phyloP scores from a whole-genome alignment of 768 basidiomycete genomes.

The Neoboletus subvelutipes region DNA sequence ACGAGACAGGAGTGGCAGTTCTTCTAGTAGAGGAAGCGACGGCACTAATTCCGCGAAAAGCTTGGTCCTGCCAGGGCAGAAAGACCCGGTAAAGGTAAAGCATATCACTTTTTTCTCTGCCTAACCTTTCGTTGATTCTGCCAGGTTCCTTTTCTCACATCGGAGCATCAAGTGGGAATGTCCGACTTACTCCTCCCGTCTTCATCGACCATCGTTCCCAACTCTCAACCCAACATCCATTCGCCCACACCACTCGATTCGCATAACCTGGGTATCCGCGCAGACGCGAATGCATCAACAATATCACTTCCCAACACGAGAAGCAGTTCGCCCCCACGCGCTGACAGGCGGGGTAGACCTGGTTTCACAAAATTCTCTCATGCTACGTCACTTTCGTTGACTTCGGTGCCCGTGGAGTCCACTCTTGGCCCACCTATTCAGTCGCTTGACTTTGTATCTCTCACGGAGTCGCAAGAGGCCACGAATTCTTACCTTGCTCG shows the following conservation, averaged over 20 bases:
- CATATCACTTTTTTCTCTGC: not conserved
- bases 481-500: slow-evolving; percentile 69
- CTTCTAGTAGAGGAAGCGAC: slow-evolving; percentile 42
- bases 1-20: slow-evolving; percentile 50
- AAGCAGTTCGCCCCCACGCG: slow-evolving; percentile 28
- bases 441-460: slow-evolving; percentile 66
- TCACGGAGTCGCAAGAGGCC: slow-evolving; percentile 53
- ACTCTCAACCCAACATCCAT: slow-evolving; percentile 36
- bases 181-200: slow-evolving; percentile 74
- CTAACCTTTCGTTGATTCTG: slow-evolving; percentile 1
- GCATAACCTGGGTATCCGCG: slow-evolving; percentile 21
- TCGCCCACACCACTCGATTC: slow-evolving; percentile 41
- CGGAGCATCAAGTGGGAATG: slow-evolving; percentile 69
- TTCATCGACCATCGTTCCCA: slow-evolving; percentile 48
- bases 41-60: slow-evolving; percentile 26
- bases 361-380: slow-evolving; percentile 29
- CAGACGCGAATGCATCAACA: slow-evolving; percentile 39
- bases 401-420: slow-evolving; percentile 31
- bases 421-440: slow-evolving; percentile 48
- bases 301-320: slow-evolving; percentile 42
- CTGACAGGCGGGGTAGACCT: slow-evolving; percentile 22
- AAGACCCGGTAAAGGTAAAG: slow-evolving; percentile 69
- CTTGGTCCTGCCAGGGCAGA: slow-evolving; percentile 56
- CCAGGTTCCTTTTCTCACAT: slow-evolving; percentile 65
- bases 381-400: slow-evolving; percentile 34